phyloP scores from a whole-genome alignment of 2,329 filamentous ascomycete genomes.

The Aspergillus sp. region DNA sequence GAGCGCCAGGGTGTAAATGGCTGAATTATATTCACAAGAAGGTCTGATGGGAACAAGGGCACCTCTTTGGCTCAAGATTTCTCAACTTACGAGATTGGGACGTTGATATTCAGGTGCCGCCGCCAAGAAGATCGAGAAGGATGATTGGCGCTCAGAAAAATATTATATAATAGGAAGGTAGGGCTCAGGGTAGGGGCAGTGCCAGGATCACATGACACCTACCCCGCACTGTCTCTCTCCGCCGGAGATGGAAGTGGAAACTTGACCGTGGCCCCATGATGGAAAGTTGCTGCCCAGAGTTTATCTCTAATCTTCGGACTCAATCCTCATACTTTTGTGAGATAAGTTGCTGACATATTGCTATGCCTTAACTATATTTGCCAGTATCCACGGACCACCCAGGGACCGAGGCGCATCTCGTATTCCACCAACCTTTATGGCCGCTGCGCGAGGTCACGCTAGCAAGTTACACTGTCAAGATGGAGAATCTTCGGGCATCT shows the following conservation, averaged over 20 bases:
- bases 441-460: not conserved
- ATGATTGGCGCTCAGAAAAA: conserved; percentile 14
- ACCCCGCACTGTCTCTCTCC: conserved; percentile 5
- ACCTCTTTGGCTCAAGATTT: not conserved
- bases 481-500: not conserved
- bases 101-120: not conserved
- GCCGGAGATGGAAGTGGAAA: too few species aligned
- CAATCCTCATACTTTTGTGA: not conserved
- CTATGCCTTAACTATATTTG: not conserved
- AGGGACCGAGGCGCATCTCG: not conserved
- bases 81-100: not conserved
- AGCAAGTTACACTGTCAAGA: not conserved
- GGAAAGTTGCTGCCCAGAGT: too few species aligned
- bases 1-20: not conserved
- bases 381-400: not conserved
- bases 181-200: conserved; percentile 22
- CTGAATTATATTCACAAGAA: not conserved
- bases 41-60: not conserved
- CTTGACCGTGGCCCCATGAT: too few species aligned
- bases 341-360: not conserved
- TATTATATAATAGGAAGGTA: conserved; percentile 2
- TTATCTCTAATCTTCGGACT: not conserved
- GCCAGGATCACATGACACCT: not conserved
- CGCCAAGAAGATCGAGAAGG: not conserved
- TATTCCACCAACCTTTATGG: too few species aligned